Conservation (phyloP, 2,329 filamentous ascomycete genomes). For the Leptodontidium sp. region DNA sequence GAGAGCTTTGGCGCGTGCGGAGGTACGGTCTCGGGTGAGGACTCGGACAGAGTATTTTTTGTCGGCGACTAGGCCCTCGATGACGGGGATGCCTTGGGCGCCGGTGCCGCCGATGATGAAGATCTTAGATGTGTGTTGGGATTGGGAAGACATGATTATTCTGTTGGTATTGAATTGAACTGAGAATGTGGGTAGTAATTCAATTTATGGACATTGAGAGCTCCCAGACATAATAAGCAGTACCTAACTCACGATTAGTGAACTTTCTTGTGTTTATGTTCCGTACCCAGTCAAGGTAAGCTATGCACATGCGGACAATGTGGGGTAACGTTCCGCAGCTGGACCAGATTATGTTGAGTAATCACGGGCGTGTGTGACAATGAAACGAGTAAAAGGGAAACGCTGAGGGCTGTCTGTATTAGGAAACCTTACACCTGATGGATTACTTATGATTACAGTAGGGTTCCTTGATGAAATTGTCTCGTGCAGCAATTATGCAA, state of each 20-base stretch:
- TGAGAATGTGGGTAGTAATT: no score
- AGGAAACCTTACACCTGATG: no score
- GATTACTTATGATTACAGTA: no score
- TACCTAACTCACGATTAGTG: not conserved
- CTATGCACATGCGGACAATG: not conserved
- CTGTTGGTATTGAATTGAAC: no score
- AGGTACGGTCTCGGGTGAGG: slow-evolving; percentile 56
- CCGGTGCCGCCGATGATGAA: slow-evolving; percentile 59
- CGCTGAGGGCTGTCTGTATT: no score
- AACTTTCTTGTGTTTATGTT: not conserved
- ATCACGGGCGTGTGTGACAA: not conserved
- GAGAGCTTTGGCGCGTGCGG: slow-evolving; percentile 53
- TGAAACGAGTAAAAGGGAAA: not conserved
- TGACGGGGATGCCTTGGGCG: slow-evolving; percentile 59
- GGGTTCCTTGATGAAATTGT: no score
- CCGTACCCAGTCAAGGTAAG: not conserved
- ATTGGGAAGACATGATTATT: slow-evolving; percentile 6
- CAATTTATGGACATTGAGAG: no score
- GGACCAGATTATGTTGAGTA: not conserved
- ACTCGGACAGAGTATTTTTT: slow-evolving; percentile 55
- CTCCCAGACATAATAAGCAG: no score
- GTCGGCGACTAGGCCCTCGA: slow-evolving; percentile 52
- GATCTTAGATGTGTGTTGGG: slow-evolving; percentile 38
- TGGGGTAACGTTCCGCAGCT: not conserved
- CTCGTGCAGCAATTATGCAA: no score